Evolutionary conservation across 2,329 filamentous ascomycete genomes (phyloP).

Genomic region (Phialocephala sp.): DNA sequence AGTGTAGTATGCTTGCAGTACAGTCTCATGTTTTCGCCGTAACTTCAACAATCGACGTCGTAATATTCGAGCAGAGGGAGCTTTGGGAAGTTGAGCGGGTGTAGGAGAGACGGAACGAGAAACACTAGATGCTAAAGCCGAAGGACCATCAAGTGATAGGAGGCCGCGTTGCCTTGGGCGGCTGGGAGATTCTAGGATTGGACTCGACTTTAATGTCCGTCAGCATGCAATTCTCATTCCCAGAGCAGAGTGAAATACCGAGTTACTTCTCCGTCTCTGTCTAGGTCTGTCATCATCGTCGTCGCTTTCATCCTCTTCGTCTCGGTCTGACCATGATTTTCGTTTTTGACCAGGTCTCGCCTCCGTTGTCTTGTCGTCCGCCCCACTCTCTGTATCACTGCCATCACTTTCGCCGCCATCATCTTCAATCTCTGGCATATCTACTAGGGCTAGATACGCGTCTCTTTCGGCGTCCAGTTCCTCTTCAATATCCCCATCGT

Average conservation of each 20-base stretch:
- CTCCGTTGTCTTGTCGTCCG: conserved; percentile 60
- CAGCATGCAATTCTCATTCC: conserved; percentile 27
- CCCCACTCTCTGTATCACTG: conserved; percentile 59
- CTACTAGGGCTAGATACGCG: conserved; percentile 82
- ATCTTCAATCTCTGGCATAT: conserved; percentile 84
- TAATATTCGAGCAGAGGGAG: conserved; percentile 73
- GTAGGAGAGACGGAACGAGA: conserved; percentile 52
- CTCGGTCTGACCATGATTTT: conserved; percentile 77
- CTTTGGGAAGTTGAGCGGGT: conserved; percentile 62
- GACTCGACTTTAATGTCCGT: conserved; percentile 56
- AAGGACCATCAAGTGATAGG: conserved; percentile 57
- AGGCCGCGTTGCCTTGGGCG: conserved; percentile 66
- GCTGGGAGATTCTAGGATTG: conserved; percentile 69
- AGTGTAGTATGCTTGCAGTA: conserved; percentile 83
- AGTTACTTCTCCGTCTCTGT: conserved; percentile 86
- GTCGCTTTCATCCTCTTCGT: conserved; percentile 68
- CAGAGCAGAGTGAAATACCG: conserved; percentile 57
- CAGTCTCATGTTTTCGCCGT: conserved; percentile 75
- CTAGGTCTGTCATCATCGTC: conserved; percentile 77
- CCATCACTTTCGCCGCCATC: conserved; percentile 58
- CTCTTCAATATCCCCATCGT: conserved; percentile 93
- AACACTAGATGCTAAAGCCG: conserved; percentile 50
- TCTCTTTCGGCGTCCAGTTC: conserved; percentile 75
- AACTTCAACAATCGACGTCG: conserved; percentile 76
- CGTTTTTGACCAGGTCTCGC: conserved; percentile 68